A percentile compares a stretch with the other conserved stretches of the same genome.
These are phyloP conservation scores for Pseudoneurospora amorphoporcata DNA, from an alignment of 495 filamentous ascomycete genomes.

Conservation along the genomic window DNA sequence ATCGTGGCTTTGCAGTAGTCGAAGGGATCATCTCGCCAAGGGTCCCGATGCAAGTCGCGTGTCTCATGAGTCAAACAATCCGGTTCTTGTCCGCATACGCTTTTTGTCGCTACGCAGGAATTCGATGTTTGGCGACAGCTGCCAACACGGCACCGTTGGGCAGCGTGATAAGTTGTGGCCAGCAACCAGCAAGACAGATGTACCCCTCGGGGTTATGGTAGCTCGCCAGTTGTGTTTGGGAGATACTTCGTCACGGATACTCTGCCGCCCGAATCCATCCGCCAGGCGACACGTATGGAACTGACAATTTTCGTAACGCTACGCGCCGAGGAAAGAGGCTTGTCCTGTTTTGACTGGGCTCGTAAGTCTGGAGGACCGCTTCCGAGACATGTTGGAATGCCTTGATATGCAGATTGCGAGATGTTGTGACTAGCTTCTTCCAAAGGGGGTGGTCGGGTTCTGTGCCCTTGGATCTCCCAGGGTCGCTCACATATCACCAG, in stretches of 20 bases:
- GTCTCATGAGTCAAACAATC: background rate
- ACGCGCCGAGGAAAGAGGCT: background rate
- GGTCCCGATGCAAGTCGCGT: background rate
- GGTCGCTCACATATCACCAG: background rate
- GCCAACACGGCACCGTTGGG: background rate
- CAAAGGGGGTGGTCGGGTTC: background rate
- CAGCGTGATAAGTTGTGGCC: background rate
- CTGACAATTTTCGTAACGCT: background rate
- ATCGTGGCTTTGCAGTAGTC: background rate
- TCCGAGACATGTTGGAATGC: background rate
- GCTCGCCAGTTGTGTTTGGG: background rate
- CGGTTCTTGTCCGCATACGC: background rate
- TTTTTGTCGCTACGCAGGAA: background rate
- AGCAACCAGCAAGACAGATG: background rate
- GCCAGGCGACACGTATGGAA: background rate
- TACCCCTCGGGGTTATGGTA: background rate
- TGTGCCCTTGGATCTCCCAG: background rate
- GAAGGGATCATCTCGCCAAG: background rate
- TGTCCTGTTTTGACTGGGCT: background rate
- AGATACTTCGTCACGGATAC: background rate
- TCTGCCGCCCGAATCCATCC: background rate
- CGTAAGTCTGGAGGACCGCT: background rate
- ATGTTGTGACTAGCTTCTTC: background rate
- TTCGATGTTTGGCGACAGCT: background rate
- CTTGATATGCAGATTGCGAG: background rate